Percentiles rank a stretch among this genome's conserved stretches.
phyloP scores from a whole-genome alignment of 306 rosid species.

The Quercus suber region DNA sequence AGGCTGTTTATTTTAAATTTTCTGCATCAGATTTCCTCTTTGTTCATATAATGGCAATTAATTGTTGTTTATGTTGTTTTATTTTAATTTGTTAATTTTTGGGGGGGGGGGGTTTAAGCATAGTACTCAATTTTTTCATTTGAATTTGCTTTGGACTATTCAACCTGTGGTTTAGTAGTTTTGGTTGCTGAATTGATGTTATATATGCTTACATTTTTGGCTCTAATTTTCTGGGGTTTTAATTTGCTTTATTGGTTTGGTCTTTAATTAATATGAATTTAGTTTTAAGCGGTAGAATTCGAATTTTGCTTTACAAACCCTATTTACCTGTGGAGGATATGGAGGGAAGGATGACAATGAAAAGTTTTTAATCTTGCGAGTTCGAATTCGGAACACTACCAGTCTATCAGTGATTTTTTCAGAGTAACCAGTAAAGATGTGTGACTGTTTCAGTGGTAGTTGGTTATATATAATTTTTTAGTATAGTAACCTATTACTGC shows the following conservation, averaged over 20 bases:
- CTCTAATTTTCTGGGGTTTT: background rate
- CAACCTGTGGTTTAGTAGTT: constrained; percentile 14
- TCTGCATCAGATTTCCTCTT: constrained; percentile 14
- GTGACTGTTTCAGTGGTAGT: background rate
- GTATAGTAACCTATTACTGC: constrained; percentile 7
- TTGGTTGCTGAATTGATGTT: constrained; percentile 1
- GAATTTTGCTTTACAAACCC: background rate
- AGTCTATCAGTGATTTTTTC: background rate
- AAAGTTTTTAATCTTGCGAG: background rate
- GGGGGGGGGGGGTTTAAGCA: background rate
- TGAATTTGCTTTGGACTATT: constrained; percentile 16
- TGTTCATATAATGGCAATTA: background rate
- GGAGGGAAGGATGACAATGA: background rate
- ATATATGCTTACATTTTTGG: background rate
- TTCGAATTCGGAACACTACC: background rate
- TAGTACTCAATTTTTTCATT: background rate
- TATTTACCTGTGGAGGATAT: background rate
- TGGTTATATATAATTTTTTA: background rate
- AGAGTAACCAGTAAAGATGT: background rate
- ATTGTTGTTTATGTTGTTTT: background rate
- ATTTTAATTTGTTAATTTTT: background rate
- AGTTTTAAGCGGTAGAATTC: background rate
- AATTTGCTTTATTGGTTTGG: background rate
- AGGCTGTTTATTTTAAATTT: constrained; percentile 9
- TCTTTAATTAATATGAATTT: background rate